These are phyloP conservation scores for Spathaspora gorwiae DNA, from an alignment of 805 yeast genomes.

Conservation along the genomic window DNA sequence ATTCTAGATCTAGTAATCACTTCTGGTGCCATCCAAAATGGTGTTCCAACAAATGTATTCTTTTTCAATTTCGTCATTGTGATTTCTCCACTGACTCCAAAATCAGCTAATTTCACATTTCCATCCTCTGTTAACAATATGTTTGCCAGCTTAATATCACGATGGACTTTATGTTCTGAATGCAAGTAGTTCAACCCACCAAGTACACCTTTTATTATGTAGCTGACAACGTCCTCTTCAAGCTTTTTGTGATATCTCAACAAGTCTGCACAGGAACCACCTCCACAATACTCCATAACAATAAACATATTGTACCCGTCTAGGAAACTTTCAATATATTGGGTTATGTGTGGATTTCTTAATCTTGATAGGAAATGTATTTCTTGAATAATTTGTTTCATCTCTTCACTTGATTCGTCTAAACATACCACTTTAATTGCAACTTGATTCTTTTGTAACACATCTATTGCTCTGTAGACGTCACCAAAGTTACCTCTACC, in stretches of 20 bases:
- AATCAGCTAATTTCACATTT: conserved; percentile 78
- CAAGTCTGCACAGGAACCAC: conserved; percentile 83
- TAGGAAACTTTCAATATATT: conserved; percentile 55
- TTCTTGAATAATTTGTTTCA: conserved; percentile 68
- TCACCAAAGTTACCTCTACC: conserved; percentile 89
- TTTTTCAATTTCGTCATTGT: conserved; percentile 48
- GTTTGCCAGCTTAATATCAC: conserved; percentile 90
- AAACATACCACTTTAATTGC: conserved; percentile 87
- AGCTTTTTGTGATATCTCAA: conserved; percentile 51
- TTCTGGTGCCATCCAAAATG: conserved; percentile 99
- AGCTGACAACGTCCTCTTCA: conserved; percentile 56
- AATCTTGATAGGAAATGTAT: conserved; percentile 68
- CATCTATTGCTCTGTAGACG: conserved; percentile 59
- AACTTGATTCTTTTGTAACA: conserved; percentile 32
- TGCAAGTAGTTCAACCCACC: conserved; percentile 77
- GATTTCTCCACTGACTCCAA: conserved; percentile 88
- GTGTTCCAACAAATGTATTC: conserved; percentile 89
- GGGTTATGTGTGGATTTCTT: conserved; percentile 63
- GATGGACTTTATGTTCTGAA: conserved; percentile 68
- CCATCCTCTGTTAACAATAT: conserved; percentile 70
- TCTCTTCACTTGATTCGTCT: conserved; percentile 75
- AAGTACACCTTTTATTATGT: conserved; percentile 59
- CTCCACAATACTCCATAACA: conserved; percentile 93
- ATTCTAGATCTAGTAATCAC: conserved; percentile 68
- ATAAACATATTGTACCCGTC: conserved; percentile 75